phyloP scores from a whole-genome alignment of 805 yeast species.

The Zygotorulaspora danielsina region DNA sequence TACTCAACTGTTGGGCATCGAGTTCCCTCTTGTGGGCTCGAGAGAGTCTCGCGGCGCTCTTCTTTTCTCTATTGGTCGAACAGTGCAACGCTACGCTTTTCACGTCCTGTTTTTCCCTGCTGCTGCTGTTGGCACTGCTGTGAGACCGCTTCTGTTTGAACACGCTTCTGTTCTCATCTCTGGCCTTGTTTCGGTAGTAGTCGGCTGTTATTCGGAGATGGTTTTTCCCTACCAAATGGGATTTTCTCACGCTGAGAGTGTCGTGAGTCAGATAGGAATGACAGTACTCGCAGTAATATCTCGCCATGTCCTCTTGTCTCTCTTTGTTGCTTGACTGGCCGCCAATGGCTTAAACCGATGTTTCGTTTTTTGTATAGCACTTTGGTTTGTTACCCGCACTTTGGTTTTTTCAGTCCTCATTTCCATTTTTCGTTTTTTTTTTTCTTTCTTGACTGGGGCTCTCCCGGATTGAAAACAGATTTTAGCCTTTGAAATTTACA shows the following conservation, averaged over 20 bases:
- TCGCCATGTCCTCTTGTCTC: slow-evolving; percentile 45
- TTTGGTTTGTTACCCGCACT: too few species aligned
- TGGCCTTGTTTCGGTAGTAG: slow-evolving; percentile 54
- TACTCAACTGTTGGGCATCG: neutral
- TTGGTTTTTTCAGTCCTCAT: too few species aligned
- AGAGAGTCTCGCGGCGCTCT: slow-evolving; percentile 1
- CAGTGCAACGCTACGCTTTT: slow-evolving; percentile 7
- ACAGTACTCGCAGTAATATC: slow-evolving; percentile 82
- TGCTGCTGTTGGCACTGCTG: slow-evolving; percentile 15
- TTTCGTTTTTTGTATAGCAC: too few species aligned
- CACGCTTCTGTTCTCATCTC: slow-evolving; percentile 11
- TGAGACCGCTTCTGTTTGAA: slow-evolving; percentile 2
- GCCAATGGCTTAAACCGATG: too few species aligned
- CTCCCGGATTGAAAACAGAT: too few species aligned
- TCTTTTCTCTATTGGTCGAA: slow-evolving; percentile 11
- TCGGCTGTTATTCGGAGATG: slow-evolving; percentile 69
- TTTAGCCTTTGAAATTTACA: neutral
- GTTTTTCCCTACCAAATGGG: slow-evolving; percentile 72
- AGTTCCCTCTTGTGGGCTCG: slow-evolving; percentile 20
- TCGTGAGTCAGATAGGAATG: slow-evolving; percentile 81
- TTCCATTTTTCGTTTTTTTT: too few species aligned
- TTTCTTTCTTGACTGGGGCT: too few species aligned
- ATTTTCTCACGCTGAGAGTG: slow-evolving; percentile 77
- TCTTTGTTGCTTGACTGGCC: neutral
- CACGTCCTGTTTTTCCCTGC: slow-evolving; percentile 20